A percentile compares a stretch with the other conserved stretches of the same genome.
Evolutionary conservation across 1,139 yeast species (phyloP).

Genomic region (Blastobotrys capitulatus): DNA sequence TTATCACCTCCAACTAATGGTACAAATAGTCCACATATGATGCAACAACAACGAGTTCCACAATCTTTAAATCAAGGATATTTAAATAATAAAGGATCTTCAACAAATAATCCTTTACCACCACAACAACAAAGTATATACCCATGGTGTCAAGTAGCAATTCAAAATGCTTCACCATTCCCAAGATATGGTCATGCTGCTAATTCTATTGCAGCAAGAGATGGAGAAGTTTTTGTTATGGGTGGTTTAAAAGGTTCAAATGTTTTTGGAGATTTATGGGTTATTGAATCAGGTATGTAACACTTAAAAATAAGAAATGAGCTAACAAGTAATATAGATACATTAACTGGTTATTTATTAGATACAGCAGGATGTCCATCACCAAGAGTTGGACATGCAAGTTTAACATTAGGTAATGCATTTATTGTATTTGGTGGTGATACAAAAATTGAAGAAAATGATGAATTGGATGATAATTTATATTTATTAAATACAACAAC

Average conservation of each 20-base stretch:
- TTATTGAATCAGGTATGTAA: conserved; percentile 36
- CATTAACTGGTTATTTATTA: conserved; percentile 53
- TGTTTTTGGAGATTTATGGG: conserved; percentile 95
- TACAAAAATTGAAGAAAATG: conserved; percentile 72
- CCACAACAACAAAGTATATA: conserved; percentile 17
- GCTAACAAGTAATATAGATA: conserved; percentile 22
- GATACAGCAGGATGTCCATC: conserved; percentile 77
- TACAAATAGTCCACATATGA: background rate
- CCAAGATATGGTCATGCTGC: conserved; percentile 96
- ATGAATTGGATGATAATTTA: conserved; percentile 80
- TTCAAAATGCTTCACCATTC: conserved; percentile 71
- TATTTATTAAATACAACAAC: conserved; percentile 89
- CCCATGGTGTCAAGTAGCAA: conserved; percentile 75
- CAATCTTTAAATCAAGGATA: background rate
- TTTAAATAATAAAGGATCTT: too few species aligned
- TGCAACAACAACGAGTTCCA: conserved; percentile 4
- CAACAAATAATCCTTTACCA: background rate
- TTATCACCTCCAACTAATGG: background rate
- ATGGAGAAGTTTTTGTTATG: conserved; percentile 81
- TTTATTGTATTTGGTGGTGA: conserved; percentile 96
- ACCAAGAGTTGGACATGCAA: conserved; percentile 95
- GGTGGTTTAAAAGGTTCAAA: conserved; percentile 93
- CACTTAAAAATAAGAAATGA: conserved; percentile 17
- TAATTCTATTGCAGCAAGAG: conserved; percentile 60
- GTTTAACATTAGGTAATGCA: conserved; percentile 91